phyloP scores from a whole-genome alignment of 805 yeast genomes.

The Candida pini region DNA sequence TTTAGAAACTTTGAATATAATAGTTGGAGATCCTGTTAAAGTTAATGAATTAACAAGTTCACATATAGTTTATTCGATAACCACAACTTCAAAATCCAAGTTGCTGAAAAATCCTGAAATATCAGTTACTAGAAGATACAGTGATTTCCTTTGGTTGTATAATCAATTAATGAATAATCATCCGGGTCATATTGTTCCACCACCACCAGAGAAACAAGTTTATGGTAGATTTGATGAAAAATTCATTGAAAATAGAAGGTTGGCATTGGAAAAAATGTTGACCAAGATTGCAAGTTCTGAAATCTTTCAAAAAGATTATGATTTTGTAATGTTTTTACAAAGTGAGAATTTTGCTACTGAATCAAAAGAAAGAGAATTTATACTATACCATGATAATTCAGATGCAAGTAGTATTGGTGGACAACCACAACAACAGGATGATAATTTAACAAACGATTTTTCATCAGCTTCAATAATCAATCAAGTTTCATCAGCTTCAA shows the following conservation, averaged over 20 bases:
- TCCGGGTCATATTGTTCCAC: constrained; percentile 89
- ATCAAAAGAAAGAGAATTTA: constrained; percentile 62
- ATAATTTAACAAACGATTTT: constrained; percentile 15
- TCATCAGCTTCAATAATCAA: constrained; percentile 25
- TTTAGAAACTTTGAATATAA: constrained; percentile 45
- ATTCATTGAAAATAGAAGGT: constrained; percentile 80
- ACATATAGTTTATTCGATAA: constrained; percentile 81
- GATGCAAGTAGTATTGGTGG: constrained; percentile 24
- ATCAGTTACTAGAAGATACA: constrained; percentile 76
- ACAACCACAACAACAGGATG: too few relatives aligned
- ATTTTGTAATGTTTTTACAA: constrained; percentile 71
- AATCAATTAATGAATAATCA: constrained; percentile 80
- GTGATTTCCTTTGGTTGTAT: constrained; percentile 92
- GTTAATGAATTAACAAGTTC: constrained; percentile 88
- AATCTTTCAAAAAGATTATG: constrained; percentile 61
- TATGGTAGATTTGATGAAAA: constrained; percentile 89
- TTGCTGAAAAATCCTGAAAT: constrained; percentile 33
- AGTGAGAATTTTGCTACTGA: constrained; percentile 65
- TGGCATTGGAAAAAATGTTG: constrained; percentile 84
- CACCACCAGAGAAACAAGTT: constrained; percentile 93
- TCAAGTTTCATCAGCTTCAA: constrained; percentile 13
- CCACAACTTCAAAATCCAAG: constrained; percentile 48
- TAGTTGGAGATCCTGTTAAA: constrained; percentile 86
- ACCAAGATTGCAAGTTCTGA: constrained; percentile 56
- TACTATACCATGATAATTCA: constrained; percentile 25